A percentile compares a stretch with the other conserved stretches of the same genome.
Conservation (phyloP, 2,329 filamentous ascomycete species). For the Xylaria sp. region DNA sequence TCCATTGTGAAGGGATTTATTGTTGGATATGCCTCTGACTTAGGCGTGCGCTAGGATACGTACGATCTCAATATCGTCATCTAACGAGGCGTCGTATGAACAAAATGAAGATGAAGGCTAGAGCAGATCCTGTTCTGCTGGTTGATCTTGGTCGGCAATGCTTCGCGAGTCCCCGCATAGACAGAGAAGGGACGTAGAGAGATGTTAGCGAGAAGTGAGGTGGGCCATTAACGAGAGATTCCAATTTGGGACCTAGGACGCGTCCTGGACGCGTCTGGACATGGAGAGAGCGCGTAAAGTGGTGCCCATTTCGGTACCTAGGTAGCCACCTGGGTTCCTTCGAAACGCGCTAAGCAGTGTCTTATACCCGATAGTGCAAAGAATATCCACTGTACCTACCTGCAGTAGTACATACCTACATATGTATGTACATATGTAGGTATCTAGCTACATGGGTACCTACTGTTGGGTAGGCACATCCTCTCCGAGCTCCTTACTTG, state of each 20-base stretch:
- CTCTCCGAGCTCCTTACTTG: too few relatives aligned
- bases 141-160: neutral
- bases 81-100: neutral
- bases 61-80: neutral
- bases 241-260: constrained; percentile 32
- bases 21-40: neutral
- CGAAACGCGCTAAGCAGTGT: too few relatives aligned
- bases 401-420: too few relatives aligned
- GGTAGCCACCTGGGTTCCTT: neutral
- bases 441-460: neutral
- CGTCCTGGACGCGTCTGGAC: constrained; percentile 39
- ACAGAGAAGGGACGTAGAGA: neutral
- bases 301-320: constrained; percentile 43
- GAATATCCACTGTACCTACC: too few relatives aligned
- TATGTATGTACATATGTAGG: too few relatives aligned
- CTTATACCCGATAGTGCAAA: too few relatives aligned
- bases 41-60: neutral
- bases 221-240: neutral
- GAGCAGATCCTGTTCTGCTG: neutral
- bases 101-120: neutral
- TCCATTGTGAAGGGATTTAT: constrained; percentile 19
- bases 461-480: neutral
- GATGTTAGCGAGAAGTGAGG: constrained; percentile 13
- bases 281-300: constrained; percentile 58
- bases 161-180: neutral